These are phyloP conservation scores for Eucalyptus sp. DNA, from an alignment of 345 rosid genomes.

Conservation along the genomic window DNA sequence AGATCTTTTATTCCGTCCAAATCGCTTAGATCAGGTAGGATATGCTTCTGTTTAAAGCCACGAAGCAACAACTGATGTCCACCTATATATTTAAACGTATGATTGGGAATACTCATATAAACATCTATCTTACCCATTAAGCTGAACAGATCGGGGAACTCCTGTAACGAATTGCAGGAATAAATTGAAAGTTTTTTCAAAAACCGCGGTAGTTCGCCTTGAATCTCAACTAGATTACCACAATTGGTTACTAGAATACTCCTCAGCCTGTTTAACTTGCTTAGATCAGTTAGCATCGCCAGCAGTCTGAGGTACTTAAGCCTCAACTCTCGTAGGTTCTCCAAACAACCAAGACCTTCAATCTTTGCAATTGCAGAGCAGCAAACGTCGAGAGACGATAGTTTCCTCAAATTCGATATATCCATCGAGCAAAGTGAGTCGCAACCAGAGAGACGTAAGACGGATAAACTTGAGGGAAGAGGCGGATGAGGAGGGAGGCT, in stretches of 20 bases:
- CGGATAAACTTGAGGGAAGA: neutral
- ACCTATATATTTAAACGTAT: no score
- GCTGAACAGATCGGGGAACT: no score
- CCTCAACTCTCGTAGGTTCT: accelerated
- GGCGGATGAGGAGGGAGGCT: neutral
- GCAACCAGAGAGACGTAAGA: accelerated
- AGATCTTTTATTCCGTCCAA: no score
- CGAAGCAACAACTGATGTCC: no score
- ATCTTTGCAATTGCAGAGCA: neutral
- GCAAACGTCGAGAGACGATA: accelerated
- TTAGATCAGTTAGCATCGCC: neutral
- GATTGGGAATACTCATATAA: no score
- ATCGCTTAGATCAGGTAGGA: no score
- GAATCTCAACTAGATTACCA: neutral
- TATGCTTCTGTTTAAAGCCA: no score
- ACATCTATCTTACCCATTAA: no score
- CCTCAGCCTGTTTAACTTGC: neutral
- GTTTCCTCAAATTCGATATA: neutral
- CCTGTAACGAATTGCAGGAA: accelerated
- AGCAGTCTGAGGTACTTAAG: accelerated
- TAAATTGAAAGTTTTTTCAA: accelerated
- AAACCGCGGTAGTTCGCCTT: neutral
- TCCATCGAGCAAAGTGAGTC: neutral
- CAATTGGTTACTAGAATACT: accelerated
- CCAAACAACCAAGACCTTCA: neutral